Base-by-base conservation (phyloP, 2,329 filamentous ascomycete genomes). In the Chlorencoelia australis region DNA sequence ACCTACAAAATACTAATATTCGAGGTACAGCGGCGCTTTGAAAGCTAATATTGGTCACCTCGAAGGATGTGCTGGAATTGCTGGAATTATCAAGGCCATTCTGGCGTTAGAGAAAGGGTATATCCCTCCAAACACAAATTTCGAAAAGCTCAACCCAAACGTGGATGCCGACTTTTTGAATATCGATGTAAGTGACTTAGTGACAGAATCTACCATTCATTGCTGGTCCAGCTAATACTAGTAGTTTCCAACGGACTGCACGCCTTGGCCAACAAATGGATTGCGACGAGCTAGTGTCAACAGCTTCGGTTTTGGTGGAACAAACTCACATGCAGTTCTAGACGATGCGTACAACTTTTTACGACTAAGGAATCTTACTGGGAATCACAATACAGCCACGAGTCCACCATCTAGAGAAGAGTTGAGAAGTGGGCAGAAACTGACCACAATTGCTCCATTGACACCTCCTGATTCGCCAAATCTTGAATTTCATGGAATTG, bases 281-380 rank as follows among this genome's bases (percentile, higher is more conserved):
- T 10, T 35, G 4, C 40, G 43, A 7, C 34, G 45, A 26, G 33
- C 35, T 5, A 40, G 34, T 11, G 30, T 53, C 11, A 53, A 48
- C 15, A 35, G n/a, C 18, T 48, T 68, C 30, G 64, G 65, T 0
- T 66, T 62, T 19, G 64, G 65, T 4, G 65, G 65, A 11, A 61
- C 64, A 10, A 68, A 43, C 34, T 11, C 24, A 6, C 35, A 41
- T 17, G 11, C 22, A 5, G 15, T 33, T 27, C 9, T 40, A 10
- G 28, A 40, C 18, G 37, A 36, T 36, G 22, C 22, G 5, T 17
- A 13, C 18, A 10, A 32, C 8, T 36, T 20, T 11, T 21, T 28
- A 7, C 16, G 16, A 4, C 7, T 10, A 13, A 26, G n/a, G 9
- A 22, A 17, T n/a, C 26, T 32, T 18, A 11, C 10, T 10, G 26